These are phyloP conservation scores for Bruguiera gymnorhiza DNA, from an alignment of 345 rosid species.

Conservation along the genomic window DNA sequence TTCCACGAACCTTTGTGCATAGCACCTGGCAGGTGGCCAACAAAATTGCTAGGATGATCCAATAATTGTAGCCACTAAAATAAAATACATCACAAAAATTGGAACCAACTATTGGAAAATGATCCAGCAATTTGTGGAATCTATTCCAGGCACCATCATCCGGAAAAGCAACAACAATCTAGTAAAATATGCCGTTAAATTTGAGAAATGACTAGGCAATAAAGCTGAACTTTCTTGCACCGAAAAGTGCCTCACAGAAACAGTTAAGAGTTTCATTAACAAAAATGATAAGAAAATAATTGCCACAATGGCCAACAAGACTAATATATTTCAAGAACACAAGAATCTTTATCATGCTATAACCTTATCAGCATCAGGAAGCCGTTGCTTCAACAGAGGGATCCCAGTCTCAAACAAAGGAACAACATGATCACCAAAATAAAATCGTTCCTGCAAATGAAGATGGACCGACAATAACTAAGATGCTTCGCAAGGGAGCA, in stretches of 20 bases:
- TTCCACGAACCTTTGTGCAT: constrained; percentile 90
- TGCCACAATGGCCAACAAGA: constrained; percentile 1
- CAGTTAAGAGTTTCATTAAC: background rate
- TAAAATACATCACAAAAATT: background rate
- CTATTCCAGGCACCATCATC: constrained; percentile 99
- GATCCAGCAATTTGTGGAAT: constrained; percentile 84
- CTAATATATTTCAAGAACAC: constrained; percentile 3
- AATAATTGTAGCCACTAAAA: background rate
- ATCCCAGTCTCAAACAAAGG: constrained; percentile 97
- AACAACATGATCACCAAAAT: constrained; percentile 91
- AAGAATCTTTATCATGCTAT: background rate
- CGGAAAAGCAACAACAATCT: constrained; percentile 90
- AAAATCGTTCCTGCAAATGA: constrained; percentile 11
- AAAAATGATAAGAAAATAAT: background rate
- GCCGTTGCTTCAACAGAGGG: constrained; percentile 83
- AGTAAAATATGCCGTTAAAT: background rate
- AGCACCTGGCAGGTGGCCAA: constrained; percentile 58
- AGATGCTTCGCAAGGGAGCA: too few species aligned
- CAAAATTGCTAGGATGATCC: constrained; percentile 1
- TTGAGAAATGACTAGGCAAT: too few species aligned
- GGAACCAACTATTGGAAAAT: constrained; percentile 68
- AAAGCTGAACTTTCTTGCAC: background rate
- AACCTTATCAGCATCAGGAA: constrained; percentile 70
- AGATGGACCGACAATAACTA: background rate
- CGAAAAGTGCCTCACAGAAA: background rate